Percentiles rank a stretch among this genome's conserved stretches.
phyloP scores from a whole-genome alignment of 1,284 basidiomycete species.

The Tremellales sp. region DNA sequence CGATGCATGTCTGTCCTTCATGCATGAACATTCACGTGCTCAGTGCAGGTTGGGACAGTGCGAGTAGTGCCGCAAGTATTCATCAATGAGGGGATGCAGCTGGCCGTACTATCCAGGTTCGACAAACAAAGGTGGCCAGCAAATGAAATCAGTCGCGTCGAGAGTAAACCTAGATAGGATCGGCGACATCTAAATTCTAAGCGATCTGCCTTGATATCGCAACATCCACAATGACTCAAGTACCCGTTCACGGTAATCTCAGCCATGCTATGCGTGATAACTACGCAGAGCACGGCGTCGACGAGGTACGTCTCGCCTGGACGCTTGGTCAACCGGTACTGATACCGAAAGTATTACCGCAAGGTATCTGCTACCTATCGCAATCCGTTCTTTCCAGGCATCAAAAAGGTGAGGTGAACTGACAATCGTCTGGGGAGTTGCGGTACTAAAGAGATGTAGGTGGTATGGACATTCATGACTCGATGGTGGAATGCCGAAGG shows the following conservation, averaged over 20 bases:
- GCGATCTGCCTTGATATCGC: too few relatives aligned
- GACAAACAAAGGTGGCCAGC: too few relatives aligned
- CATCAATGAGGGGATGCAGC: too few relatives aligned
- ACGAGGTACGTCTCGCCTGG: slow-evolving; percentile 51
- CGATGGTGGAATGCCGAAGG: slow-evolving; percentile 52
- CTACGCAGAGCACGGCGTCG: slow-evolving; percentile 62
- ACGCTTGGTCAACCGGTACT: neutral
- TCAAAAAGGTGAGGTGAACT: slow-evolving; percentile 52
- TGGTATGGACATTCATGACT: slow-evolving; percentile 36
- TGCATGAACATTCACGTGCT: too few relatives aligned
- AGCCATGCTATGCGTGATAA: slow-evolving; percentile 65
- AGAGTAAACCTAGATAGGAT: too few relatives aligned
- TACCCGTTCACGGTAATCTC: slow-evolving; percentile 50
- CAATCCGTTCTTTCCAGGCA: slow-evolving; percentile 67
- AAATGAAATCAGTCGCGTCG: too few relatives aligned
- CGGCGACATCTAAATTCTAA: too few relatives aligned
- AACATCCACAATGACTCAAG: neutral
- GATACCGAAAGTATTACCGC: slow-evolving; percentile 49
- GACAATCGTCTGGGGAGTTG: neutral
- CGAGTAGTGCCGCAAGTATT: too few relatives aligned
- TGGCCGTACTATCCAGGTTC: too few relatives aligned
- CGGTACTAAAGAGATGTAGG: slow-evolving; percentile 8
- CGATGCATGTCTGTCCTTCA: too few relatives aligned
- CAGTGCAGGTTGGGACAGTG: too few relatives aligned
- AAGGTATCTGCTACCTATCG: slow-evolving; percentile 63